Percentiles rank a stretch among this genome's conserved stretches.
Conservation (phyloP, 1,284 basidiomycete species). For the Leccinum holopus region DNA sequence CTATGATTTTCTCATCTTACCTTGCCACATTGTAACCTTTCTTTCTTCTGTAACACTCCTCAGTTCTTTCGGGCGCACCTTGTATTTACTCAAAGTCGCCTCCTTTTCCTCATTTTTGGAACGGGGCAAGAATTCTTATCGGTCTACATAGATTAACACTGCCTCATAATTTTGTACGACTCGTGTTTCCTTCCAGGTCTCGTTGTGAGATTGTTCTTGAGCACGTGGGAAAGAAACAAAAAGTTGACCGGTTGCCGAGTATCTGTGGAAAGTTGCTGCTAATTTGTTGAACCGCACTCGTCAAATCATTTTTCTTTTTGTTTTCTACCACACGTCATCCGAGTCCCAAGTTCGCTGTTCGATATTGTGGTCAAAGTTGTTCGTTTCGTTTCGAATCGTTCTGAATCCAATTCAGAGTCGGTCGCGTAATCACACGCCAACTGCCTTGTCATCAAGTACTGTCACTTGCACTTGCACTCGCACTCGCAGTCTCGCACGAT, state of each 20-base stretch:
- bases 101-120: conserved; percentile 20
- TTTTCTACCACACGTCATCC: not conserved
- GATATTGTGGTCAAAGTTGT: not conserved
- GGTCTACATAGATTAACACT: conserved; percentile 31
- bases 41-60: conserved; percentile 9
- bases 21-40: conserved; percentile 16
- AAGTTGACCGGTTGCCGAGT: not conserved
- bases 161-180: conserved; percentile 33
- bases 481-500: conserved; percentile 37
- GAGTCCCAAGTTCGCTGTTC: not conserved
- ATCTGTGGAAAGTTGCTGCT: not conserved
- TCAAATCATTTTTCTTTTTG: not conserved
- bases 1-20: not conserved
- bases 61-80: not conserved
- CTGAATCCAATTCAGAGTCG: not conserved
- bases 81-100: conserved; percentile 17
- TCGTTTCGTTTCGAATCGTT: not conserved
- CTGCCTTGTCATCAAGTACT: not conserved
- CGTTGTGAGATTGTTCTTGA: conserved; percentile 13
- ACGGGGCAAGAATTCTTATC: conserved; percentile 17
- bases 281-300: not conserved
- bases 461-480: not conserved
- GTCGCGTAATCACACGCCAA: not conserved
- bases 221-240: conserved; percentile 16
- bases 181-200: not conserved